A percentile compares a stretch with the other conserved stretches of the same genome.
These are phyloP conservation scores for Leccinum longicurvipes DNA, from an alignment of 768 basidiomycete genomes.

Conservation along the genomic window DNA sequence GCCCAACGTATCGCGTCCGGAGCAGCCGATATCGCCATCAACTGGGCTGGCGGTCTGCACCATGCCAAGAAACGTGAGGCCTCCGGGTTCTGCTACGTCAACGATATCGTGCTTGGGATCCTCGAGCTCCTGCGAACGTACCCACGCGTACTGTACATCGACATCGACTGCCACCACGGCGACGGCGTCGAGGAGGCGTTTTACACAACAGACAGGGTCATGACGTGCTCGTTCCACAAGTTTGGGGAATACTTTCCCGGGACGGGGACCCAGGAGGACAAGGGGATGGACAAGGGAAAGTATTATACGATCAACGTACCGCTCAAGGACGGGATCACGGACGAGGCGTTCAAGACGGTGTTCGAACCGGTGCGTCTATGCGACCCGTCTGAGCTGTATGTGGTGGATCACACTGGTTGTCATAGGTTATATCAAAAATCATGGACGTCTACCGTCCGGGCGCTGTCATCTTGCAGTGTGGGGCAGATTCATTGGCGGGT, in stretches of 20 bases:
- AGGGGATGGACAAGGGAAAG: constrained; percentile 78
- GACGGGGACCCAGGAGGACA: constrained; percentile 79
- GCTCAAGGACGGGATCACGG: constrained; percentile 89
- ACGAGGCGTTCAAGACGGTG: constrained; percentile 82
- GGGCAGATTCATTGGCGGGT: constrained; percentile 91
- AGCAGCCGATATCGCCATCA: constrained; percentile 79
- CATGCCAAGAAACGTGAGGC: constrained; percentile 99
- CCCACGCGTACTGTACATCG: constrained; percentile 91
- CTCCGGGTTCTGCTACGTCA: constrained; percentile 98
- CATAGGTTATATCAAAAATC: constrained; percentile 76
- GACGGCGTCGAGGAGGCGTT: constrained; percentile 99
- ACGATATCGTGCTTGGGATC: constrained; percentile 94
- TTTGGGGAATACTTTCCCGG: constrained; percentile 84
- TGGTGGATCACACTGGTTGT: not conserved
- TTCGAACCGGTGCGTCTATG: constrained; percentile 79
- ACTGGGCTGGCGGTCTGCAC: constrained; percentile 98
- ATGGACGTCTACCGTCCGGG: constrained; percentile 86
- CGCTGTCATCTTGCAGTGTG: constrained; percentile 90
- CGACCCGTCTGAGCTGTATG: not conserved
- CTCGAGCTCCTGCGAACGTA: constrained; percentile 86
- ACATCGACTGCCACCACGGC: constrained; percentile 98
- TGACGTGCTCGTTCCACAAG: constrained; percentile 97
- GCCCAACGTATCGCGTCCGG: constrained; percentile 79
- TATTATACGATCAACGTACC: constrained; percentile 93
- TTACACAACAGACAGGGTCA: constrained; percentile 94